phyloP scores from a whole-genome alignment of 495 filamentous ascomycete genomes.

The Elaphomyces granulatus region DNA sequence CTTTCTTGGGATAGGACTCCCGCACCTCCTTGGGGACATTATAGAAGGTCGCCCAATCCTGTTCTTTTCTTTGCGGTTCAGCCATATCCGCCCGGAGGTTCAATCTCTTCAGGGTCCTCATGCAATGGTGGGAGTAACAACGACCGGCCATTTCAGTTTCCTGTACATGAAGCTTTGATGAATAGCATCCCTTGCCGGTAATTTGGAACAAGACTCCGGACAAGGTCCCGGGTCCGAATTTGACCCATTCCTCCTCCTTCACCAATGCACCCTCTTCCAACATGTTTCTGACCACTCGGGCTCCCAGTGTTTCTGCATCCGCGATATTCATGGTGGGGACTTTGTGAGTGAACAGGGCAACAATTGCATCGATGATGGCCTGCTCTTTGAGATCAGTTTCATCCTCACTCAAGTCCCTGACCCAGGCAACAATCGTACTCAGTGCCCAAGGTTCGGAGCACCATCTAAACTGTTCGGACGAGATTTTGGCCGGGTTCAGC shows the following conservation, averaged over 20 bases:
- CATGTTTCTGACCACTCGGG: slow-evolving; percentile 70
- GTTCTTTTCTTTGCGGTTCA: slow-evolving; percentile 49
- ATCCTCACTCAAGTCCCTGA: slow-evolving; percentile 76
- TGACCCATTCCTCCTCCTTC: slow-evolving; percentile 95
- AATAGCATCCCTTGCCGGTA: slow-evolving; percentile 86
- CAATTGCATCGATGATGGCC: slow-evolving; percentile 69
- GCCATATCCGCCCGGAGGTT: slow-evolving; percentile 60
- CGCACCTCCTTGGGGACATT: slow-evolving; percentile 63
- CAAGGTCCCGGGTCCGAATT: slow-evolving; percentile 60
- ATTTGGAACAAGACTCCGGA: slow-evolving; percentile 87
- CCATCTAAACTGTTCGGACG: slow-evolving; percentile 65
- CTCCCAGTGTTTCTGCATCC: slow-evolving; percentile 79
- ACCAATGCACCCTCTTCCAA: slow-evolving; percentile 61
- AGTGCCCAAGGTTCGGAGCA: slow-evolving; percentile 90
- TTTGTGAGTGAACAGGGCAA: slow-evolving; percentile 86
- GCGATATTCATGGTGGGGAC: slow-evolving; percentile 98
- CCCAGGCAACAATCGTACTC: slow-evolving; percentile 74
- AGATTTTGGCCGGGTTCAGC: slow-evolving; percentile 80
- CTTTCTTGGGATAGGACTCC: slow-evolving; percentile 60
- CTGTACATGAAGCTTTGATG: slow-evolving; percentile 62
- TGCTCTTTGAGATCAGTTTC: slow-evolving; percentile 68
- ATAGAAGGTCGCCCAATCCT: slow-evolving; percentile 91
- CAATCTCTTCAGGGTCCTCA: slow-evolving; percentile 85
- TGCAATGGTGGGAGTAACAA: slow-evolving; percentile 92
- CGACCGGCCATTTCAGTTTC: slow-evolving; percentile 49